Evolutionary conservation across 2,329 filamentous ascomycete species (phyloP).

Genomic region (Aspergillus persii): DNA sequence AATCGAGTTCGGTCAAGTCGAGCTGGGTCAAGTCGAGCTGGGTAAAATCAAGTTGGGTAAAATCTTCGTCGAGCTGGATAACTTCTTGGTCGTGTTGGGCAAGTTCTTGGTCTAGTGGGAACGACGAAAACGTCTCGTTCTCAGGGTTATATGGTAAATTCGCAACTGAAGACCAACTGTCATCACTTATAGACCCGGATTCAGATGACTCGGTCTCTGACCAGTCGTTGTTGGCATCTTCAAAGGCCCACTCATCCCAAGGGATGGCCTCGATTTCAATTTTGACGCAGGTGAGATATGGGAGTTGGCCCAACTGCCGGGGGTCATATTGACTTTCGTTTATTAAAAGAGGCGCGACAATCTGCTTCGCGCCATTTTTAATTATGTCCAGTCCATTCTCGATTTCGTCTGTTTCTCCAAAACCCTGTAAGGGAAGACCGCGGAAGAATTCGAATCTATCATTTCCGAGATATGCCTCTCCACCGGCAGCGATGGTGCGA

Average conservation of each 20-base stretch:
- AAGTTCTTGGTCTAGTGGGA: no score
- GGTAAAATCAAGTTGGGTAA: no score
- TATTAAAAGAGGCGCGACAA: conserved; percentile 35
- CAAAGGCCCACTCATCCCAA: background rate
- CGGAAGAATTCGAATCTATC: background rate
- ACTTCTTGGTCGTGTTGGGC: no score
- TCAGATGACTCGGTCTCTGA: background rate
- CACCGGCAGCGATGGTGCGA: background rate
- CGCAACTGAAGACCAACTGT: background rate
- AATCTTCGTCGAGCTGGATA: no score
- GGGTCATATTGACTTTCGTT: conserved; percentile 34
- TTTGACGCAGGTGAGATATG: conserved; percentile 47
- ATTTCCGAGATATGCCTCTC: background rate
- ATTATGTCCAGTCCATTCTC: conserved; percentile 33
- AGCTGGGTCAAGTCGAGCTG: no score
- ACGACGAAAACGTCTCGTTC: no score
- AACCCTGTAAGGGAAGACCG: background rate
- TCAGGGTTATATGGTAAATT: no score
- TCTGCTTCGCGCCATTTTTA: conserved; percentile 37
- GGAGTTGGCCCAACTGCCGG: conserved; percentile 35
- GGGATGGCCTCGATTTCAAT: conserved; percentile 27
- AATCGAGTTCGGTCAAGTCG: no score
- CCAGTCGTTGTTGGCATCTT: background rate
- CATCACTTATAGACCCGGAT: background rate
- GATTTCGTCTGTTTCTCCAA: conserved; percentile 26